A percentile compares a stretch with the other conserved stretches of the same genome.
Evolutionary conservation across 495 filamentous ascomycete species (phyloP).

Genomic region (Penicillium atrosanguineum): DNA sequence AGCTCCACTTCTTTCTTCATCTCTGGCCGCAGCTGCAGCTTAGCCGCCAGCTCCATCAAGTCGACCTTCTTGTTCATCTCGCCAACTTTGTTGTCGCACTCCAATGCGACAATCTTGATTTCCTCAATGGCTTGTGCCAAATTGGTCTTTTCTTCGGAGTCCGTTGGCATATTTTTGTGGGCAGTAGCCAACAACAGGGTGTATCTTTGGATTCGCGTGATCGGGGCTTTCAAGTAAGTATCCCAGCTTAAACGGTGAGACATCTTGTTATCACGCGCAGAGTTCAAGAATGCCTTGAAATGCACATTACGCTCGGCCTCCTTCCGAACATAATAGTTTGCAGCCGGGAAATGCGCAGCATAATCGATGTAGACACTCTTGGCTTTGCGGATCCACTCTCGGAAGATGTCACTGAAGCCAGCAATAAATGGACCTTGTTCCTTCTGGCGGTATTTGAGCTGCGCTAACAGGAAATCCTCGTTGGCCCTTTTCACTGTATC

Average conservation of each 20-base stretch:
- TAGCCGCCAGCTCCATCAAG: constrained; percentile 76
- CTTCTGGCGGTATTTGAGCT: constrained; percentile 95
- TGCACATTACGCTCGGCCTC: constrained; percentile 81
- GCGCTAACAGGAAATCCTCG: constrained; percentile 89
- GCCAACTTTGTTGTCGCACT: constrained; percentile 92
- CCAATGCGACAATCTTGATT: constrained; percentile 84
- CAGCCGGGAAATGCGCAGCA: constrained; percentile 81
- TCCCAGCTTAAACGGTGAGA: constrained; percentile 89
- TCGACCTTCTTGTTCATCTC: constrained; percentile 92
- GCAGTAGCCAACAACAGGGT: constrained; percentile 80
- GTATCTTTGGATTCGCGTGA: constrained; percentile 90
- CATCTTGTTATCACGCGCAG: constrained; percentile 72
- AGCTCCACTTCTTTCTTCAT: constrained; percentile 83
- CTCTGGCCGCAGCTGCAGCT: constrained; percentile 77
- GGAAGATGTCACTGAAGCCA: constrained; percentile 95
- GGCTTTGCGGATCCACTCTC: constrained; percentile 98
- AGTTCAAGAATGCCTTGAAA: constrained; percentile 83
- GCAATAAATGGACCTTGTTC: constrained; percentile 93
- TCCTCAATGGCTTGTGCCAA: constrained; percentile 88
- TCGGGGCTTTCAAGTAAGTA: constrained; percentile 88
- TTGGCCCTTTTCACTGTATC: constrained; percentile 89
- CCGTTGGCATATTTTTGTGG: constrained; percentile 75
- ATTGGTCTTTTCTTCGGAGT: constrained; percentile 88
- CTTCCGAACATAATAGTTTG: constrained; percentile 76
- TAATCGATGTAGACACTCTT: constrained; percentile 88